Base-by-base conservation (phyloP, 495 filamentous ascomycete genomes). In the Penicillium subrubescens region DNA sequence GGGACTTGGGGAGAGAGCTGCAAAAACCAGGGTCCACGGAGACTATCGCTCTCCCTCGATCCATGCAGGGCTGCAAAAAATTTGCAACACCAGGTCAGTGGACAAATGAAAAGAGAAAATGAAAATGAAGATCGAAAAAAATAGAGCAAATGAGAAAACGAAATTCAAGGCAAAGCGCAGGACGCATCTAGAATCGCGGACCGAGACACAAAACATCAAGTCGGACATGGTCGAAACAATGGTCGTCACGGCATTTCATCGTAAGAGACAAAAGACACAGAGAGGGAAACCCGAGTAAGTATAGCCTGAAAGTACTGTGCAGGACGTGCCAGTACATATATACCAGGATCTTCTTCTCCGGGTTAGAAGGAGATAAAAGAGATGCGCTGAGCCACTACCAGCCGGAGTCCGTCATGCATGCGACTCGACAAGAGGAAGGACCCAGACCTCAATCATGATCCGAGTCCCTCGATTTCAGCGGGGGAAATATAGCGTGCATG, bases 201-300 rank as follows among this genome's bases (percentile, higher is more conserved):
- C 51, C 51, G 55, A 62, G 62, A 60, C 41, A 44, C 57, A 61
- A 60, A 63, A 25, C 21, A 34, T 63, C 63, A 51, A 56, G 53
- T 63, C 37, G 48, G 52, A 50, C 61, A 65, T 48, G 58, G 56
- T 66, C 54, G 41, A 61, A 62, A 63, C 58, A n/a, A 67, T 66
- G 51, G 63, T 75, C 71, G 64, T 77, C 67, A 75, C 61, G 73
- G 75, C 75, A 68, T 80, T 72, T 73, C 76, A 68, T 80, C 76
- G 71, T 79, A 69, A 77, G 29, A 59, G 48, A 63, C 52, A 66
- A 57, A 50, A 33, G 31, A 64, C 43, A 63, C 50, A 21, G 57
- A 34, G 23, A 53, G 34, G 39, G 19, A 39, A 43, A 64, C 21
- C 21, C 48, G 12, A 41, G 52, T 41, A 25, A 31, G 61, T 15